These are phyloP conservation scores for Podila horticola DNA, from an alignment of 192 early-diverging fungal species.

Conservation along the genomic window DNA sequence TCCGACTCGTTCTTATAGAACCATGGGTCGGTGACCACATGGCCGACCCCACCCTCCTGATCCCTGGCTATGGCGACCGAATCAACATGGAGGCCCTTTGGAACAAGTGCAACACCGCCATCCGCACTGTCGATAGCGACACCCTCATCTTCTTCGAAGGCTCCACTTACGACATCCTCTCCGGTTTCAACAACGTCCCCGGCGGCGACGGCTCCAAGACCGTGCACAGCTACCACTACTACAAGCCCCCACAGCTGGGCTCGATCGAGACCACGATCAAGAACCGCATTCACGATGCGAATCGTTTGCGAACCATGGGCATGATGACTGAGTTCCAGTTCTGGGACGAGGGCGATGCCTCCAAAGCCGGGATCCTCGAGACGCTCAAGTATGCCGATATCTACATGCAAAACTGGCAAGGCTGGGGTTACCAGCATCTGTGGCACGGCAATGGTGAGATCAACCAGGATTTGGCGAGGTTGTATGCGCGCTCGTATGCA, in stretches of 20 bases:
- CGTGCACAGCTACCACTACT: constrained; percentile 63
- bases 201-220: constrained; percentile 59
- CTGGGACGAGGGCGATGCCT: constrained; percentile 48
- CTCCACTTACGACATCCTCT: constrained; percentile 59
- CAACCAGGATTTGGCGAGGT: constrained; percentile 25
- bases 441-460: constrained; percentile 23
- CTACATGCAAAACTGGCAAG: constrained; percentile 64
- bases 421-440: constrained; percentile 65
- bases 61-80: constrained; percentile 55
- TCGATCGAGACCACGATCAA: constrained; percentile 45
- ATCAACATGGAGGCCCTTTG: constrained; percentile 62
- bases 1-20: constrained; percentile 20
- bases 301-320: constrained; percentile 52
- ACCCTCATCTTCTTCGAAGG: constrained; percentile 68
- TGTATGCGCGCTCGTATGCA: constrained; percentile 54
- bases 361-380: constrained; percentile 46
- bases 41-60: constrained; percentile 54
- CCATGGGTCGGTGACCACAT: constrained; percentile 63
- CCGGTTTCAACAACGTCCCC: constrained; percentile 59
- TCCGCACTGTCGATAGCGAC: constrained; percentile 62
- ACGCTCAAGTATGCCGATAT: constrained; percentile 55
- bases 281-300: constrained; percentile 56
- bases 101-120: constrained; percentile 56
- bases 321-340: constrained; percentile 67
- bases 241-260: constrained; percentile 57